Base-by-base conservation (phyloP, 495 filamentous ascomycete species). In the Podospora pseudocomata region DNA sequence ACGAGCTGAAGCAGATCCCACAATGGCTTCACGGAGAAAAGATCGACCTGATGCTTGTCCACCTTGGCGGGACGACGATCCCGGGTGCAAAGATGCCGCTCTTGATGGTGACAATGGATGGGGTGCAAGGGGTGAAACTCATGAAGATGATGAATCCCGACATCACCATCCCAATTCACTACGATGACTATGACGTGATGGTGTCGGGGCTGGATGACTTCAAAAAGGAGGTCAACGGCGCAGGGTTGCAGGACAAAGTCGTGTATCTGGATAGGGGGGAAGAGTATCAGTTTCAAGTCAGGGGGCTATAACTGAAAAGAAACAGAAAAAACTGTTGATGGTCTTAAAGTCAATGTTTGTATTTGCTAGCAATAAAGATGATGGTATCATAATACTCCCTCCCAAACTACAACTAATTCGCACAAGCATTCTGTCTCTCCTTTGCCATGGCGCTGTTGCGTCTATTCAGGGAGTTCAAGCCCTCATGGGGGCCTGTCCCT, bases 51-150 rank as follows among this genome's bases (percentile, higher is more conserved):
- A 90, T 92, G 85, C 79, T 93, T 19, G 80, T 87, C 15, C 90
- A 90, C 68, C 77, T 90, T 4, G 88, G 89, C 13, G 88, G 87
- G 0, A 91, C 89, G 2, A 90, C 86, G 27, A 85, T 92, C 7
- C 89, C 89, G 0, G 80, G 82, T 2, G 85, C 87, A 0, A 71
- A 76, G 0, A 56, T 86, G 71, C 86, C 86, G 30, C 73, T 90
- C 64, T 64, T 91, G 9, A 90, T 89, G 87, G 84, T 90, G n/a
- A 90, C 87, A 0, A 92, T 91, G 90, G 89, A 91, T 69, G 90
- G 83, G 11, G 77, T 79, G 74, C 85, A 90, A 76, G 88, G 89
- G 0, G 70, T 90, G 5, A 70, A 87, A 78, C 75, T 90, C 66
- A 85, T 91, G 74, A 73, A 79, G 69, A 61, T 90, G 53, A 78